Base-by-base conservation (phyloP, 1,284 basidiomycete genomes). In the Rugiboletus extremiorientalis region DNA sequence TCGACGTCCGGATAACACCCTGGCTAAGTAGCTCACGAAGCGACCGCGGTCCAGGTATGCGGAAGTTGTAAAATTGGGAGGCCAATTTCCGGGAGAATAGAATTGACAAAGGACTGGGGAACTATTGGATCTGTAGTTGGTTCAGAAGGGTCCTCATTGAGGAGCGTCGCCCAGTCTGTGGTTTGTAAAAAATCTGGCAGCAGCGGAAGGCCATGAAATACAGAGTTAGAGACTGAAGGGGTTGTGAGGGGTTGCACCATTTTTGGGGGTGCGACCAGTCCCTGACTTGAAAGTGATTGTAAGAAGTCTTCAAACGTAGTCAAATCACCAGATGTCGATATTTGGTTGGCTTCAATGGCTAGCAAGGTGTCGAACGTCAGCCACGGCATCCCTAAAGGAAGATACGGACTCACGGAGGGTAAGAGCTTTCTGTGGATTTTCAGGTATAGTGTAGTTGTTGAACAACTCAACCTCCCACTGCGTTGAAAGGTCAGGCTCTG, bases 381-480 rank as follows among this genome's bases (percentile, higher is more conserved):
- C 4, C 7, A 31, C 12, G 18, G 27, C 9, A 16, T 33, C n/a
- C 5, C 5, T 12, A 8, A 44, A 33, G 11, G 6, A 41, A 23
- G 11, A 20, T 6, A 18, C 5, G 20, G 27, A 55, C 59, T 48
- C 37, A 58, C 59, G 5, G 41, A 41, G 30, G 27, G 12, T 20
- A 33, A 31, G 2, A 23, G 34, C 5, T 1, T 31, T 50, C n/a
- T 46, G 51, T 15, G 12, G 16, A 18, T 42, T 14, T 34, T 53
- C 56, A 7, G 56, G 65, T 43, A 64, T 37, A 10, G 0, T 23
- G 11, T 68, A 69, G 15, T 60, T 52, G 4, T 48, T 52, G 14
- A 69, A 70, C 9, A 70, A 28, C 11, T 71, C 56, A 0, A 70
- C 57, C 52, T 70, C 64, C 55, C 59, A 59, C 2, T 30, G 55